Conservation (phyloP, 148 eudicot genomes). For the Beta vulgaris region DNA sequence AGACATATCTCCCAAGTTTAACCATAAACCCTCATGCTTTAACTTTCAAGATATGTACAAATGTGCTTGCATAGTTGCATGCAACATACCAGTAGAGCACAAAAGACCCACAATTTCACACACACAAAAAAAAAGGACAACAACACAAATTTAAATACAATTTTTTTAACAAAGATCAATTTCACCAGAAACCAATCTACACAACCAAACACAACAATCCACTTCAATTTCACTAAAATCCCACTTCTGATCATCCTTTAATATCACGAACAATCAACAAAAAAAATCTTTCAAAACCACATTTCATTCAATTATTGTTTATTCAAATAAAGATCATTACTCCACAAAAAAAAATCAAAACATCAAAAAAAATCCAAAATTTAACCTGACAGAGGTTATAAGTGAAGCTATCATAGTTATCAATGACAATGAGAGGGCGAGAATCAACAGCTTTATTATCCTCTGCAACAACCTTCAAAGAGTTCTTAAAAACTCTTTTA, state of each 20-base stretch:
- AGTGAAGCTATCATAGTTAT: conserved; percentile 96
- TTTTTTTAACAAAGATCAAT: not conserved
- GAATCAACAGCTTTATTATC: conserved; percentile 20
- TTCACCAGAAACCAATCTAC: too few relatives aligned
- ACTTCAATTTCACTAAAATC: not conserved
- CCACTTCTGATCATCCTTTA: not conserved
- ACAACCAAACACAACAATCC: not conserved
- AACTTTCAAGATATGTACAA: not conserved
- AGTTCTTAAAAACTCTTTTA: not conserved
- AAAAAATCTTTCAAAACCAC: not conserved
- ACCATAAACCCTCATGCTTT: too few relatives aligned
- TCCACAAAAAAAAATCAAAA: not conserved
- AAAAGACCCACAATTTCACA: not conserved
- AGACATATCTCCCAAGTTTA: too few relatives aligned
- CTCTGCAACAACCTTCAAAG: conserved; percentile 25
- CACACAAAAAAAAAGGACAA: not conserved
- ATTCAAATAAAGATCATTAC: too few relatives aligned
- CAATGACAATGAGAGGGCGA: conserved; percentile 73
- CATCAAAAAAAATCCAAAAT: not conserved
- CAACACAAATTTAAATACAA: not conserved
- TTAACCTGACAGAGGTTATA: conserved; percentile 93
- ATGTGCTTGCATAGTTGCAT: not conserved
- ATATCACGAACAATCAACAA: not conserved
- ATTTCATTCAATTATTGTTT: too few relatives aligned
- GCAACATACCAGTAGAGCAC: not conserved